A percentile compares a stretch with the other conserved stretches of the same genome.
These are phyloP conservation scores for Epichloe uncinata DNA, from an alignment of 2,329 filamentous ascomycete species.

Conservation along the genomic window DNA sequence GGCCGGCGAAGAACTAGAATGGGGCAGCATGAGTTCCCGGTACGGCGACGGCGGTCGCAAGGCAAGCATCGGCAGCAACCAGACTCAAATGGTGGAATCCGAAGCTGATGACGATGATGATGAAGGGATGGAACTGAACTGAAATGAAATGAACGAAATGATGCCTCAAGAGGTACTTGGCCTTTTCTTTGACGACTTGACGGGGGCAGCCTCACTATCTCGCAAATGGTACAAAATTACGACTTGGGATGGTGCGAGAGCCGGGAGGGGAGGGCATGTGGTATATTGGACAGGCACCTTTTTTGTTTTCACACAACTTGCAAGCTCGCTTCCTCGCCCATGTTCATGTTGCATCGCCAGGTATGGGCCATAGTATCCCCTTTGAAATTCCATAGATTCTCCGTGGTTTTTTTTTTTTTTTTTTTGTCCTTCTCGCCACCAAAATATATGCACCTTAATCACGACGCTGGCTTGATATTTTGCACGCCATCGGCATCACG, in stretches of 20 bases:
- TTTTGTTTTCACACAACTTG: no score
- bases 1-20: constrained; percentile 68
- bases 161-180: no score
- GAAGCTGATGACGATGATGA: constrained; percentile 45
- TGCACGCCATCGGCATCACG: no score
- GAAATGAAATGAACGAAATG: not conserved
- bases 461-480: no score
- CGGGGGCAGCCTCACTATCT: not conserved
- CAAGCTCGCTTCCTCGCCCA: no score
- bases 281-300: not conserved
- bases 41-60: constrained; percentile 38
- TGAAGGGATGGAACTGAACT: constrained; percentile 46
- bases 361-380: no score
- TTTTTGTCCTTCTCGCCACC: no score
- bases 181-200: not conserved
- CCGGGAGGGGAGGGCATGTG: no score
- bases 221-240: not conserved
- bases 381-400: no score
- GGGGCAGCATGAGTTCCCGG: constrained; percentile 32
- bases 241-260: not conserved
- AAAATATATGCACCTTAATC: no score
- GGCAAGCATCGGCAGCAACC: constrained; percentile 45
- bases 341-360: no score
- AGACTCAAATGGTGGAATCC: constrained; percentile 42
- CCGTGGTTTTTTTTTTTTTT: no score